These are phyloP conservation scores for Cercophora samala DNA, from an alignment of 495 filamentous ascomycete species.

Conservation along the genomic window DNA sequence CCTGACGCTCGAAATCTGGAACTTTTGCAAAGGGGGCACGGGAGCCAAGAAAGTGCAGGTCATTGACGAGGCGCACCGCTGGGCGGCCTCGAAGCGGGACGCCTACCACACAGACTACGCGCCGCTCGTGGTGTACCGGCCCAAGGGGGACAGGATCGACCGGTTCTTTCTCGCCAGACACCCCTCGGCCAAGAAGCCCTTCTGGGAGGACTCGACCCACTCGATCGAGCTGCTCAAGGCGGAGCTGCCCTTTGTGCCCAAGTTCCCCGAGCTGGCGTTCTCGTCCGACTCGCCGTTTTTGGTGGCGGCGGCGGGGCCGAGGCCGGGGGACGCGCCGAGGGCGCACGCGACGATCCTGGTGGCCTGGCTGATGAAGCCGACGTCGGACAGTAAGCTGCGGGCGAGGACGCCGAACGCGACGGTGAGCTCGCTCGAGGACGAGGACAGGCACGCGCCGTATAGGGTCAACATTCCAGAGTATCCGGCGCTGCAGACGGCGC, in stretches of 20 bases:
- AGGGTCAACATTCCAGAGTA: conserved; percentile 26
- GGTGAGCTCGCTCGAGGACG: conserved; percentile 15
- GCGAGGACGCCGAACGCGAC: conserved; percentile 20
- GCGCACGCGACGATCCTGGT: conserved; percentile 24
- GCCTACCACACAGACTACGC: conserved; percentile 26
- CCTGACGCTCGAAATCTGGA: conserved; percentile 31
- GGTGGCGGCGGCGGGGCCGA: conserved; percentile 29
- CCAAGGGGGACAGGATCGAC: conserved; percentile 29
- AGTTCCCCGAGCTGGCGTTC: conserved; percentile 33
- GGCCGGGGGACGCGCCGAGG: conserved; percentile 26
- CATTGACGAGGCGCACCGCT: conserved; percentile 33
- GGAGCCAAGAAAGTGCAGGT: conserved; percentile 29
- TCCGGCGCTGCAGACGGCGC: conserved; percentile 24
- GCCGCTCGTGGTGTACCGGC: conserved; percentile 30
- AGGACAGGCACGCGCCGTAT: conserved; percentile 27
- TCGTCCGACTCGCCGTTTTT: conserved; percentile 25
- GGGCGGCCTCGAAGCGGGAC: conserved; percentile 27
- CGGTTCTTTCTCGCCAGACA: conserved; percentile 27
- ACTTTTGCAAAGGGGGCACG: conserved; percentile 26
- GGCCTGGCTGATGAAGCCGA: conserved; percentile 31
- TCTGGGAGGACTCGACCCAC: conserved; percentile 27
- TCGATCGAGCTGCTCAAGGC: conserved; percentile 27
- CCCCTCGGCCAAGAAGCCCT: conserved; percentile 25
- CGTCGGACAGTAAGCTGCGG: conserved; percentile 21
- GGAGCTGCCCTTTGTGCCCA: conserved; percentile 29